Evolutionary conservation across 2,329 filamentous ascomycete species (phyloP).

Genomic region (Colletotrichum sansevieriae): DNA sequence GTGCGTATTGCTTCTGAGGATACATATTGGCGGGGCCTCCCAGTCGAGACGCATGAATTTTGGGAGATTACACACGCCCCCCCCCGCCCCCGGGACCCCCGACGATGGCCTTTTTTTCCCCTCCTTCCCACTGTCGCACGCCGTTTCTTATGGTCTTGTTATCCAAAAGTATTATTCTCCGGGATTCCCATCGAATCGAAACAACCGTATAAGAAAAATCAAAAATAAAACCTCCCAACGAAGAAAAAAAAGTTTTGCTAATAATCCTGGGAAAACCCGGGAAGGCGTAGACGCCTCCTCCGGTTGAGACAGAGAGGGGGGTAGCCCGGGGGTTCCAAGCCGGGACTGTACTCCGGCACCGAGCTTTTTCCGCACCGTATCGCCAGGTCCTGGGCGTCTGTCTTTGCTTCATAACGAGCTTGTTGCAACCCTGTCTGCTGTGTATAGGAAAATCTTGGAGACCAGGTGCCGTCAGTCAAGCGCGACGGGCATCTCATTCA

Average conservation of each 20-base stretch:
- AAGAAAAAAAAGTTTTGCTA: slow-evolving; percentile 14
- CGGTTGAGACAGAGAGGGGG: background rate
- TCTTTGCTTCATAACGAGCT: background rate
- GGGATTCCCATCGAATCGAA: slow-evolving; percentile 36
- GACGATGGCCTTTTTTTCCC: background rate
- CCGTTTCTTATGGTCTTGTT: background rate
- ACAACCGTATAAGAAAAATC: slow-evolving; percentile 15
- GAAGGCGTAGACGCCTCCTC: slow-evolving; percentile 4
- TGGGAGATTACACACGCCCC: slow-evolving; percentile 35
- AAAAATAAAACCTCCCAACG: background rate
- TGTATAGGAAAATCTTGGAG: background rate
- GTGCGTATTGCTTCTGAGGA: slow-evolving; percentile 1
- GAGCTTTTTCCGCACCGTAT: background rate
- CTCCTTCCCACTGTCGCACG: background rate
- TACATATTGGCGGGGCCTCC: slow-evolving; percentile 35
- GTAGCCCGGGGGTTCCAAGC: too few species aligned
- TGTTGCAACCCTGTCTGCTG: background rate
- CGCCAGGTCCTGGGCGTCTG: too few species aligned
- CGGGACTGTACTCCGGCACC: slow-evolving; percentile 15
- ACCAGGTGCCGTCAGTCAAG: too few species aligned
- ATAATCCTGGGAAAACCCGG: slow-evolving; percentile 12
- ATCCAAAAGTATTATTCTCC: slow-evolving; percentile 22
- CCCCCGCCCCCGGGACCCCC: slow-evolving; percentile 15
- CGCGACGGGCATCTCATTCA: background rate
- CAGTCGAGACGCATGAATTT: slow-evolving; percentile 39